A percentile compares a stretch with the other conserved stretches of the same genome.
Conservation (phyloP, 2,329 filamentous ascomycete species). For the Hypoxylon sp. region DNA sequence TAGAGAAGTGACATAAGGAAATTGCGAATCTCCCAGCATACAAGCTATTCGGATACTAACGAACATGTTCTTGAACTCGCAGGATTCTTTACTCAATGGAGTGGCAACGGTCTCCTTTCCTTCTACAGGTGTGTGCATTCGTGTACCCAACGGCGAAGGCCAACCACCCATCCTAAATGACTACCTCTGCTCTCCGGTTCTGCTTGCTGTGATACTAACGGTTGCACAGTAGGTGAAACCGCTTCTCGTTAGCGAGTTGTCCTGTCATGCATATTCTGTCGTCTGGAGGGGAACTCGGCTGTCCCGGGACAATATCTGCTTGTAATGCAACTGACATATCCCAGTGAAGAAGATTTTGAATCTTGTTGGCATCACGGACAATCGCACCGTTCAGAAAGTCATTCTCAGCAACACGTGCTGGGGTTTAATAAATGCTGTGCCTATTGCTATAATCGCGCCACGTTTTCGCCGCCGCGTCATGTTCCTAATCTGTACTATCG, state of each 20-base stretch:
- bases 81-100: conserved; percentile 57
- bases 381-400: conserved; percentile 54
- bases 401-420: conserved; percentile 54
- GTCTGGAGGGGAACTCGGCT: neutral
- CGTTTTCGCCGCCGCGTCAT: conserved; percentile 52
- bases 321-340: conserved; percentile 13
- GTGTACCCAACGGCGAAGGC: too few species aligned
- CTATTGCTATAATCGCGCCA: conserved; percentile 53
- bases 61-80: neutral
- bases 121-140: conserved; percentile 51
- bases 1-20: too few species aligned
- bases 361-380: conserved; percentile 55
- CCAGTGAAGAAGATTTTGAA: conserved; percentile 56
- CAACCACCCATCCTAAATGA: neutral
- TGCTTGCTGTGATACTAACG: too few species aligned
- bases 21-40: neutral
- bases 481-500: conserved; percentile 56
- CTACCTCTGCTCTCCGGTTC: too few species aligned
- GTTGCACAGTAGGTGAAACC: conserved; percentile 18
- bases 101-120: conserved; percentile 55
- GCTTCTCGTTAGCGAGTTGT: neutral
- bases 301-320: neutral
- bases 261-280: neutral
- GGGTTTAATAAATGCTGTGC: conserved; percentile 49
- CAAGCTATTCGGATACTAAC: neutral